Evolutionary conservation across 2,329 filamentous ascomycete genomes (phyloP).

Genomic region (Ceratocystis variospora): DNA sequence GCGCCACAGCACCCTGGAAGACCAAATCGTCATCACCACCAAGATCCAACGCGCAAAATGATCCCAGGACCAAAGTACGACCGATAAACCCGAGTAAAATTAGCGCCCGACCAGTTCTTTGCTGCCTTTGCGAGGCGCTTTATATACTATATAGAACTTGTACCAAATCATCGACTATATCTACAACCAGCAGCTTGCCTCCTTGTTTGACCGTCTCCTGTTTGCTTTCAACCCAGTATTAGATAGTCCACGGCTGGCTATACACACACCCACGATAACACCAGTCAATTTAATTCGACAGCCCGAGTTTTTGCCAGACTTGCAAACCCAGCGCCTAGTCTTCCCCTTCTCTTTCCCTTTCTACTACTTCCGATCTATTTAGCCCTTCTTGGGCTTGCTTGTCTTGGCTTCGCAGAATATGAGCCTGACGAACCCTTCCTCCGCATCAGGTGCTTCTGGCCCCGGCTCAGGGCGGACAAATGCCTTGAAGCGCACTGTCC

Average conservation of each 20-base stretch:
- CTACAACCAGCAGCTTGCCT: not conserved
- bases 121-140: not conserved
- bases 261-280: not conserved
- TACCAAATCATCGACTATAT: not conserved
- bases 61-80: not conserved
- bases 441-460: conserved; percentile 37
- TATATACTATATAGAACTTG: not conserved
- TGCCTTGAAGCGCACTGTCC: conserved; percentile 38
- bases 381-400: not conserved
- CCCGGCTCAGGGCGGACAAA: conserved; percentile 35
- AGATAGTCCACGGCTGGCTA: not conserved
- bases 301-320: not conserved
- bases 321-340: too few relatives aligned
- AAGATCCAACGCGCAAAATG: not conserved
- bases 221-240: not conserved
- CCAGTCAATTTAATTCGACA: not conserved
- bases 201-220: not conserved
- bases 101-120: too few relatives aligned
- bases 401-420: conserved; percentile 24
- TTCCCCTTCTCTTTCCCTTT: not conserved
- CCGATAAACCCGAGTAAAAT: not conserved
- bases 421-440: conserved; percentile 42
- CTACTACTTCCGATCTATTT: not conserved
- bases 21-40: conserved; percentile 5
- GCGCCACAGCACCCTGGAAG: not conserved